Percentiles rank a stretch among this genome's conserved stretches.
Evolutionary conservation across 2,329 filamentous ascomycete genomes (phyloP).

Genomic region (Fusarium brachygibbosum): DNA sequence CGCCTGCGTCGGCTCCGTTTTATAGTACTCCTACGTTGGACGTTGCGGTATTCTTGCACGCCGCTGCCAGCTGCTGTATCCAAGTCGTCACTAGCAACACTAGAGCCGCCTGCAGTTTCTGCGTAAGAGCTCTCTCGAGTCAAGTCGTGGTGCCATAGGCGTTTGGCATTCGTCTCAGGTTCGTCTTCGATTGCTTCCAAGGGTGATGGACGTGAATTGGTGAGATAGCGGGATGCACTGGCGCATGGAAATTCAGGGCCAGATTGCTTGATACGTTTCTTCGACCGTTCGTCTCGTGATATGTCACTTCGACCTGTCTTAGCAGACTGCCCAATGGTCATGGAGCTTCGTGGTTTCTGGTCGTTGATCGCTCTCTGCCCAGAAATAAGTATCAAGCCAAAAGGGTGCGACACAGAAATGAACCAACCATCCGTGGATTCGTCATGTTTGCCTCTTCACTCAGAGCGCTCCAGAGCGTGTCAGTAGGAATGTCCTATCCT

Average conservation of each 20-base stretch:
- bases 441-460: slow-evolving; percentile 42
- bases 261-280: slow-evolving; percentile 45
- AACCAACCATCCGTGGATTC: slow-evolving; percentile 45
- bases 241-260: not conserved
- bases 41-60: slow-evolving; percentile 43
- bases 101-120: slow-evolving; percentile 37
- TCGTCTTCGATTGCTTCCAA: slow-evolving; percentile 36
- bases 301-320: not conserved
- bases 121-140: slow-evolving; percentile 40
- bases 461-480: slow-evolving; percentile 45
- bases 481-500: slow-evolving; percentile 35
- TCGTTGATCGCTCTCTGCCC: slow-evolving; percentile 46
- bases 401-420: not conserved
- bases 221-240: slow-evolving; percentile 13
- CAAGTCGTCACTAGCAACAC: slow-evolving; percentile 26
- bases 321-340: slow-evolving; percentile 19
- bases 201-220: not conserved
- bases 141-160: slow-evolving; percentile 24
- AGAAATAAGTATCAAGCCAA: slow-evolving; percentile 23
- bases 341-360: slow-evolving; percentile 42
- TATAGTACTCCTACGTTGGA: slow-evolving; percentile 21
- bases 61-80: slow-evolving; percentile 12
- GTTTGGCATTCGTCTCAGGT: not conserved
- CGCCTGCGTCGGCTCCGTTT: slow-evolving; percentile 22
- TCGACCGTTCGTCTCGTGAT: slow-evolving; percentile 26